phyloP scores from a whole-genome alignment of 2,329 filamentous ascomycete genomes.

The Pestalotiopsis sp. region DNA sequence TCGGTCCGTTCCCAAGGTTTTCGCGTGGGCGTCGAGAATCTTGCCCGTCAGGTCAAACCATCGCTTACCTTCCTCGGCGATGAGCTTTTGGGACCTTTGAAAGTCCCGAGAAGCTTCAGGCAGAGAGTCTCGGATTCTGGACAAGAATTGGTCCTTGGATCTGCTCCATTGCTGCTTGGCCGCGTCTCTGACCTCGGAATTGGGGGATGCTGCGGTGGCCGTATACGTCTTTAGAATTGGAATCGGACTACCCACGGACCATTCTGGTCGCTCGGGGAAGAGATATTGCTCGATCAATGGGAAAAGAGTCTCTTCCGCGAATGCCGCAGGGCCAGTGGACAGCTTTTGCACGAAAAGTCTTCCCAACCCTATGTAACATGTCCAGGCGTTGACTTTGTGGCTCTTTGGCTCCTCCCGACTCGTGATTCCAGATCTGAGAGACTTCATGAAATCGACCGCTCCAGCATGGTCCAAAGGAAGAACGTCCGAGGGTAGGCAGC shows the following conservation, averaged over 20 bases:
- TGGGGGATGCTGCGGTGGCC: slow-evolving; percentile 43
- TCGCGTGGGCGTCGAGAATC: slow-evolving; percentile 41
- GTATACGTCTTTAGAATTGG: slow-evolving; percentile 50
- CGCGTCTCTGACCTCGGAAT: slow-evolving; percentile 46
- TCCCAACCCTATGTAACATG: slow-evolving; percentile 70
- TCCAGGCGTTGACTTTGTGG: slow-evolving; percentile 73
- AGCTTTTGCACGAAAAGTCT: slow-evolving; percentile 54
- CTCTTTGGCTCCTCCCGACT: slow-evolving; percentile 74
- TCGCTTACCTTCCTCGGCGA: slow-evolving; percentile 68
- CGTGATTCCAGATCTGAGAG: slow-evolving; percentile 72
- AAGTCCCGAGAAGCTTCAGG: slow-evolving; percentile 84
- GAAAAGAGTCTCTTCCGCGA: slow-evolving; percentile 55
- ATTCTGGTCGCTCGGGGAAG: slow-evolving; percentile 44
- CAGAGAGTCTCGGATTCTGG: slow-evolving; percentile 72
- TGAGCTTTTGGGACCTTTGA: slow-evolving; percentile 68
- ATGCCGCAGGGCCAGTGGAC: slow-evolving; percentile 43
- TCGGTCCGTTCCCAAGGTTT: slow-evolving; percentile 22
- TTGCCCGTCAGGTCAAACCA: slow-evolving; percentile 65
- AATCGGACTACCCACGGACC: slow-evolving; percentile 36
- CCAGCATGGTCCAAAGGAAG: slow-evolving; percentile 57
- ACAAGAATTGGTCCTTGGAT: slow-evolving; percentile 64
- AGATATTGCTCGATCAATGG: slow-evolving; percentile 60
- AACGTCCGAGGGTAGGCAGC: slow-evolving; percentile 54
- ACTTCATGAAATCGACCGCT: slow-evolving; percentile 63
- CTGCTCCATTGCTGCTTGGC: slow-evolving; percentile 64